A percentile compares a stretch with the other conserved stretches of the same genome.
These are phyloP conservation scores for Penicillium italicum DNA, from an alignment of 2,329 filamentous ascomycete genomes.

Conservation along the genomic window DNA sequence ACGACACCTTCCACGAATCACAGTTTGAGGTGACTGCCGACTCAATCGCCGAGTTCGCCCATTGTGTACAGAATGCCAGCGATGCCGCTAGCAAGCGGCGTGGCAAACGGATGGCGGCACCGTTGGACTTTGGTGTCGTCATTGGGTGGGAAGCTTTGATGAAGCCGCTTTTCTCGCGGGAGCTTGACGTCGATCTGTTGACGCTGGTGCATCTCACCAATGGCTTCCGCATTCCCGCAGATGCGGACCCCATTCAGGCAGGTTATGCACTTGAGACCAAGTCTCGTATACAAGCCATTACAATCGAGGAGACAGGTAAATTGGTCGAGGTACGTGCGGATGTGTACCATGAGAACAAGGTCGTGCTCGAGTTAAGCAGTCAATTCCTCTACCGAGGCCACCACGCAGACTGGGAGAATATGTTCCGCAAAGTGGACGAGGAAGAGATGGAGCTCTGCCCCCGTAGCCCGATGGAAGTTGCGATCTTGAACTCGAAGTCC, in stretches of 20 bases:
- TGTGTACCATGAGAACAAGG: neutral
- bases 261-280: neutral
- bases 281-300: neutral
- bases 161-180: neutral
- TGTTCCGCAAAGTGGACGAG: neutral
- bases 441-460: neutral
- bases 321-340: neutral
- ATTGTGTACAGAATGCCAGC: slow-evolving; percentile 92
- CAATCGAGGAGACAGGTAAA: neutral
- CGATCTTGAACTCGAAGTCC: neutral
- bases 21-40: slow-evolving; percentile 79
- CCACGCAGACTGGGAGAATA: neutral
- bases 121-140: neutral
- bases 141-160: neutral
- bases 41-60: slow-evolving; percentile 93
- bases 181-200: neutral
- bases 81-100: slow-evolving; percentile 94
- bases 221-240: neutral
- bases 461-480: neutral
- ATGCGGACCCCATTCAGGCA: neutral
- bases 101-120: slow-evolving; percentile 56
- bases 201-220: neutral
- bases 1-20: slow-evolving; percentile 83
- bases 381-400: neutral
- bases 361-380: neutral